These are phyloP conservation scores for Pseudonectria buxi DNA, from an alignment of 2,329 filamentous ascomycete genomes.

Conservation along the genomic window DNA sequence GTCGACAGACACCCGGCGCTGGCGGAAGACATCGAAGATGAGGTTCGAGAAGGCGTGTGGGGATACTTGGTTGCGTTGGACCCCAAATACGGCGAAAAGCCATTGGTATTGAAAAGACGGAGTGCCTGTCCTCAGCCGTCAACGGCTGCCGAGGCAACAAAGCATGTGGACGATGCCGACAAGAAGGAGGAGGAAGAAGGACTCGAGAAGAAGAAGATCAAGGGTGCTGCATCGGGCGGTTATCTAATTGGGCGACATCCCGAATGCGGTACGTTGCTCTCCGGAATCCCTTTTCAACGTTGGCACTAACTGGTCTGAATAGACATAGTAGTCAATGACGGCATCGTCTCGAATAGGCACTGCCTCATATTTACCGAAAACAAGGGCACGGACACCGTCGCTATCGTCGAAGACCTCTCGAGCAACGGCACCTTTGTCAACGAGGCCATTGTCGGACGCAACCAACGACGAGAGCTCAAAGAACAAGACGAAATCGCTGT, in stretches of 20 bases:
- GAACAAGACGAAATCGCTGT: constrained; percentile 90
- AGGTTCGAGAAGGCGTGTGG: constrained; percentile 82
- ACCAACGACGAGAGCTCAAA: constrained; percentile 80
- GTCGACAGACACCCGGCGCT: constrained; percentile 64
- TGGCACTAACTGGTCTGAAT: neutral
- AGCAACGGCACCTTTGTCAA: constrained; percentile 97
- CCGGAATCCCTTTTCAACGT: neutral
- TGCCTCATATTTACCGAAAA: constrained; percentile 61
- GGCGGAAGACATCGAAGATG: constrained; percentile 78
- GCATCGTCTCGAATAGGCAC: constrained; percentile 82
- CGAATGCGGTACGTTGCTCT: constrained; percentile 69
- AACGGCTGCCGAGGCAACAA: constrained; percentile 28
- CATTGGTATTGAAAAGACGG: constrained; percentile 65
- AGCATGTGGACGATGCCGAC: constrained; percentile 28
- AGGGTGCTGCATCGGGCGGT: constrained; percentile 64
- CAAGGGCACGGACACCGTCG: constrained; percentile 52
- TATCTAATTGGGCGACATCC: constrained; percentile 90
- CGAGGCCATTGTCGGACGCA: constrained; percentile 81
- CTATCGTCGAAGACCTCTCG: constrained; percentile 85
- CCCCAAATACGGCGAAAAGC: constrained; percentile 59
- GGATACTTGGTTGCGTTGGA: constrained; percentile 86
- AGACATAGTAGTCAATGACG: constrained; percentile 68
- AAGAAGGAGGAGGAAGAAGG: constrained; percentile 50
- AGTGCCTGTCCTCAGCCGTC: constrained; percentile 59
- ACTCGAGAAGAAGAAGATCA: constrained; percentile 56